Conservation (phyloP, 2,329 filamentous ascomycete species). For the Metarhizium robertsii region DNA sequence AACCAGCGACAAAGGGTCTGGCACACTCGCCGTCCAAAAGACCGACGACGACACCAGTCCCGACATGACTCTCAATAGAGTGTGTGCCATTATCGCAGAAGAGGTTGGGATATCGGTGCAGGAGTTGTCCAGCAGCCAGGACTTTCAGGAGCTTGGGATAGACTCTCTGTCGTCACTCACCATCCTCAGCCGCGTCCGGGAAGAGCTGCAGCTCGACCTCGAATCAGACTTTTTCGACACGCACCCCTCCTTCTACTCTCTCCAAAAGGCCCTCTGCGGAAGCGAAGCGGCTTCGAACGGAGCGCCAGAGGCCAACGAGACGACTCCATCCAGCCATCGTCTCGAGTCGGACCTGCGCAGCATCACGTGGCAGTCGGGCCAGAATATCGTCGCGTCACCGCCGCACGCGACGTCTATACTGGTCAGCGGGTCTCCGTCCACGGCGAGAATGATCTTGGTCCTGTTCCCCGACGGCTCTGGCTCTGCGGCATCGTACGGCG, state of each 20-base stretch:
- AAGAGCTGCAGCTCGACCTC: background rate
- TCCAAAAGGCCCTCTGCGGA: background rate
- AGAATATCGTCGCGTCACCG: background rate
- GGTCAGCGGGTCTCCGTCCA: constrained; percentile 9
- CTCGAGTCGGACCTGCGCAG: no score
- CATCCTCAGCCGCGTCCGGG: background rate
- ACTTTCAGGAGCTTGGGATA: background rate
- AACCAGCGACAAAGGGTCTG: no score
- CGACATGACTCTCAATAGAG: background rate
- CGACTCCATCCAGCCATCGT: no score
- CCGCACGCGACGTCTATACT: constrained; percentile 6
- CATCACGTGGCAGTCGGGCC: no score
- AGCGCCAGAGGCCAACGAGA: background rate
- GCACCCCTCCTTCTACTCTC: background rate
- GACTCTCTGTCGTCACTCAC: background rate
- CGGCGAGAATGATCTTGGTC: constrained; percentile 10
- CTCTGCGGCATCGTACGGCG: constrained; percentile 17
- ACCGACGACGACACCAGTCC: no score
- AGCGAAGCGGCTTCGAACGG: background rate
- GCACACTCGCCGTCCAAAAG: no score
- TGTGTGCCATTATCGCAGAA: background rate
- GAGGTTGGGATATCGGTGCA: background rate
- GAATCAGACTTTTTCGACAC: background rate
- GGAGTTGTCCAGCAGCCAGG: background rate
- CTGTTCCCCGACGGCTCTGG: constrained; percentile 22